Evolutionary conservation across 768 basidiomycete species (phyloP).

Genomic region (Leccinum arenicola): DNA sequence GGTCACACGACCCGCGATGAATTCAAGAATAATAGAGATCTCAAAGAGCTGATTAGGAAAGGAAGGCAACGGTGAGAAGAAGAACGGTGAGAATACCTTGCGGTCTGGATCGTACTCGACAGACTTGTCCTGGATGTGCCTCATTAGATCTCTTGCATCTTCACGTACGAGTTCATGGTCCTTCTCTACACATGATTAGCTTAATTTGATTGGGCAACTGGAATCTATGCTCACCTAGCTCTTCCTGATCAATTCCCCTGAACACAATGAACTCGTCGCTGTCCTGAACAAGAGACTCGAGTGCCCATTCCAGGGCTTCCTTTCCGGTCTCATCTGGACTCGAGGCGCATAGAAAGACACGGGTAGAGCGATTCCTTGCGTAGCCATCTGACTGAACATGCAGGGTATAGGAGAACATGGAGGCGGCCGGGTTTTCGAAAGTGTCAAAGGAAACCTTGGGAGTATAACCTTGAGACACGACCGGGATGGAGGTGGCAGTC

Average conservation of each 20-base stretch:
- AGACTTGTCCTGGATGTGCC: constrained; percentile 74
- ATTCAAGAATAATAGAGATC: constrained; percentile 91
- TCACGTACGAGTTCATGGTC: constrained; percentile 77
- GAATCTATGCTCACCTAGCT: constrained; percentile 52
- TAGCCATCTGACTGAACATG: constrained; percentile 85
- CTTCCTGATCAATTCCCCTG: constrained; percentile 86
- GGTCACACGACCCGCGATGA: constrained; percentile 87
- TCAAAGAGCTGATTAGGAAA: constrained; percentile 25
- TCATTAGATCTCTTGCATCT: constrained; percentile 83
- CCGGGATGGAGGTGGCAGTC: constrained; percentile 9
- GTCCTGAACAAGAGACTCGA: constrained; percentile 79
- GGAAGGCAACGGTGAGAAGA: not conserved
- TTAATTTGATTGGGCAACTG: not conserved
- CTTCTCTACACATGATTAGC: constrained; percentile 46
- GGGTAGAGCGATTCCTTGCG: constrained; percentile 66
- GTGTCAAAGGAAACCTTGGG: constrained; percentile 78
- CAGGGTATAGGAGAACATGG: constrained; percentile 87
- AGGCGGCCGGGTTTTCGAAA: constrained; percentile 75
- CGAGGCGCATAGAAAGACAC: constrained; percentile 88
- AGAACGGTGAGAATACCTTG: constrained; percentile 47
- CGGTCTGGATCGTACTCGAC: constrained; percentile 74
- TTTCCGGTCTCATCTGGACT: constrained; percentile 85
- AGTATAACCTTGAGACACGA: constrained; percentile 34
- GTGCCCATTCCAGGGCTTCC: constrained; percentile 90
- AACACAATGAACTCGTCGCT: constrained; percentile 93